A percentile compares a stretch with the other conserved stretches of the same genome.
Evolutionary conservation across 2,329 filamentous ascomycete species (phyloP).

Genomic region (Colletotrichum sojae): DNA sequence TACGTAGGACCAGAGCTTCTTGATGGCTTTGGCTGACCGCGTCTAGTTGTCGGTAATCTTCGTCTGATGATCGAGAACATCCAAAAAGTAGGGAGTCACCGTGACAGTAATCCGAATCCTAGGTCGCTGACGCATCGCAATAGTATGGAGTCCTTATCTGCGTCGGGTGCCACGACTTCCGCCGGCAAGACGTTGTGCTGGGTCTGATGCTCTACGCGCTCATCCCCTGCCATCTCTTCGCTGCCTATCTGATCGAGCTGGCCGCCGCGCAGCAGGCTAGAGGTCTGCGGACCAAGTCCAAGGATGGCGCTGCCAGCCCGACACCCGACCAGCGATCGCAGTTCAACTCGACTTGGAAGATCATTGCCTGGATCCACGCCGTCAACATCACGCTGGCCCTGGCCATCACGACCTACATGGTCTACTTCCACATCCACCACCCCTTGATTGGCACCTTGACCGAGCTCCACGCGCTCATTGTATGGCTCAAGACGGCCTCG

Average conservation of each 20-base stretch:
- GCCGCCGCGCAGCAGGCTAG: conserved; percentile 85
- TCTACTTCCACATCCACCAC: conserved; percentile 94
- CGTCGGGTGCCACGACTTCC: conserved; percentile 89
- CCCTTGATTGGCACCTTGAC: conserved; percentile 93
- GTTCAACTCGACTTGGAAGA: conserved; percentile 83
- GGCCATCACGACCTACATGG: conserved; percentile 83
- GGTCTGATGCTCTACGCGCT: conserved; percentile 86
- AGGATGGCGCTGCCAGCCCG: conserved; percentile 66
- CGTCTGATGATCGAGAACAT: conserved; percentile 97
- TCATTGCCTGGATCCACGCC: conserved; percentile 84
- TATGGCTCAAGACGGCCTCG: conserved; percentile 95
- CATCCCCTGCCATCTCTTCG: conserved; percentile 90
- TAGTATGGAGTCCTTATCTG: conserved; percentile 97
- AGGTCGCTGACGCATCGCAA: conserved; percentile 11
- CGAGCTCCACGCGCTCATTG: conserved; percentile 92
- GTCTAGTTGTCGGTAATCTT: conserved; percentile 88
- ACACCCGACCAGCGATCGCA: conserved; percentile 74
- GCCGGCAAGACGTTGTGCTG: conserved; percentile 80
- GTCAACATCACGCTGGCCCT: conserved; percentile 88
- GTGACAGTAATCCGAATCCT: conserved; percentile 39
- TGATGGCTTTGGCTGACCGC: conserved; percentile 33
- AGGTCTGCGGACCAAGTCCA: conserved; percentile 70
- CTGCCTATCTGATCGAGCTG: conserved; percentile 91
- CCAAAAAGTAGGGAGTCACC: conserved; percentile 76
- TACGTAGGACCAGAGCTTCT: conserved; percentile 56